A percentile compares a stretch with the other conserved stretches of the same genome.
Conservation (phyloP, 2,329 filamentous ascomycete species). For the Fusarium ambrosium region DNA sequence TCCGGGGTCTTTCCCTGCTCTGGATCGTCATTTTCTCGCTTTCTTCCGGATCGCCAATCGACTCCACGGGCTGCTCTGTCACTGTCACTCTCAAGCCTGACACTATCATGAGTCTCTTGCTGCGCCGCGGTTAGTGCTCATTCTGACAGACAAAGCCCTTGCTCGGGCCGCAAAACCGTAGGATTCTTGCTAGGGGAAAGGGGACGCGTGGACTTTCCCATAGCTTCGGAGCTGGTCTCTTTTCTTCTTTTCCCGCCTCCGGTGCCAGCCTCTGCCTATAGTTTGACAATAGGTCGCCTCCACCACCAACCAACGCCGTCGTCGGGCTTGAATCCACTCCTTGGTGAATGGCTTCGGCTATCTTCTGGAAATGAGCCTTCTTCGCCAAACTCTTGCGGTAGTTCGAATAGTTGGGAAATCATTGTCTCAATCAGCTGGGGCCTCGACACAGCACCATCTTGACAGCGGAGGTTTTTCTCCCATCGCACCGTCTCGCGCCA, state of each 20-base stretch:
- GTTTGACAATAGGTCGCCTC: not conserved
- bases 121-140: not conserved
- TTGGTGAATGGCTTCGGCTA: not conserved
- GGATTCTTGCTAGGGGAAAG: constrained; percentile 8
- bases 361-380: not conserved
- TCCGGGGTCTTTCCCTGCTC: constrained; percentile 28
- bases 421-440: not conserved
- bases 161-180: not conserved
- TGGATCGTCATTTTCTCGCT: constrained; percentile 28
- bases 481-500: not conserved
- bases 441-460: not conserved
- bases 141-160: not conserved
- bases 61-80: not conserved
- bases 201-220: constrained; percentile 8
- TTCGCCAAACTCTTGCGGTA: not conserved
- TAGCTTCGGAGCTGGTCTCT: not conserved
- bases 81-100: not conserved
- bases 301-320: not conserved
- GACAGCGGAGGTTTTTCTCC: not conserved
- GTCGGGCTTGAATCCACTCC: not conserved
- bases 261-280: constrained; percentile 1
- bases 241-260: constrained; percentile 5
- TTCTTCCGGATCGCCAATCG: constrained; percentile 27
- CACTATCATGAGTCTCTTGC: constrained; percentile 1
- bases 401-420: not conserved